A percentile compares a stretch with the other conserved stretches of the same genome.
Evolutionary conservation across 768 basidiomycete species (phyloP).

Genomic region (Serendipita vermifera): DNA sequence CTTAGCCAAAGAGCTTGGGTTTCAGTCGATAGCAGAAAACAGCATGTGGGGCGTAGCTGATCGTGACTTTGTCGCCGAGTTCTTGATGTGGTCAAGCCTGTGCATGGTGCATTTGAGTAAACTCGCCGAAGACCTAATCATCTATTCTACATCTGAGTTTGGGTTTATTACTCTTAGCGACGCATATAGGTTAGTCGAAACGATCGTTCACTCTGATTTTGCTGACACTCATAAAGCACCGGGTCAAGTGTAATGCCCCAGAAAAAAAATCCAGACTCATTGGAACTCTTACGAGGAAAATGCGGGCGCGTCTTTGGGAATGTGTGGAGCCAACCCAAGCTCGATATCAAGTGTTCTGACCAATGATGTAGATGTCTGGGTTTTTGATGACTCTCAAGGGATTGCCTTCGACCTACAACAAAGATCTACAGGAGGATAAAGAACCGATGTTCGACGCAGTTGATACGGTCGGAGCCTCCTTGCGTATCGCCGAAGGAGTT

Average conservation of each 20-base stretch:
- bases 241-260: slow-evolving; percentile 99
- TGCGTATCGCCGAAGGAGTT: slow-evolving; percentile 91
- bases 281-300: slow-evolving; percentile 92
- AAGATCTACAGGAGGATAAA: slow-evolving; percentile 97
- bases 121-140: slow-evolving; percentile 89
- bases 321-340: slow-evolving; percentile 26
- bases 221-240: slow-evolving; percentile 41
- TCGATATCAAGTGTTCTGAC: neutral
- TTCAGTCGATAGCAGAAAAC: slow-evolving; percentile 81
- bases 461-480: slow-evolving; percentile 74
- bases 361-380: slow-evolving; percentile 70
- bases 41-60: slow-evolving; percentile 95
- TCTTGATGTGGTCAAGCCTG: slow-evolving; percentile 90
- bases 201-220: neutral
- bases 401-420: slow-evolving; percentile 97
- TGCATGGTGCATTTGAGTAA: slow-evolving; percentile 89
- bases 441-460: slow-evolving; percentile 93
- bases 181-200: slow-evolving; percentile 68
- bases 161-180: slow-evolving; percentile 93
- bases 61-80: slow-evolving; percentile 94
- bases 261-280: slow-evolving; percentile 96
- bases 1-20: slow-evolving; percentile 80
- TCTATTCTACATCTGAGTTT: slow-evolving; percentile 96
- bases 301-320: slow-evolving; percentile 89
- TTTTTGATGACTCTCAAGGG: slow-evolving; percentile 97